Percentiles rank a stretch among this genome's conserved stretches.
Conservation (phyloP, 164 flowering plant species). For the Berberis thunbergii region DNA sequence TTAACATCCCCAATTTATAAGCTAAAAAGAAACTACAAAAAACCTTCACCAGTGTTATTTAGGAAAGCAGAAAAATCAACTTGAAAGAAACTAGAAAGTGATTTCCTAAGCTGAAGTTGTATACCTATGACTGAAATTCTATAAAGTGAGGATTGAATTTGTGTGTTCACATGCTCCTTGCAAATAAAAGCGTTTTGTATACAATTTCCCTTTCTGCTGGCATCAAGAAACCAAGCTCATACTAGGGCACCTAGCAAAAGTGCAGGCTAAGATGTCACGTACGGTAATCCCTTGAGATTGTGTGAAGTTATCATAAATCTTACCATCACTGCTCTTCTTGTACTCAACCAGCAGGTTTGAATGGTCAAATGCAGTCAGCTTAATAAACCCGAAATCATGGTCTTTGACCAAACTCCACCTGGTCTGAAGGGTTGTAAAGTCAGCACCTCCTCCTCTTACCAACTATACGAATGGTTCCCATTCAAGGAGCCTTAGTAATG, state of each 20-base stretch:
- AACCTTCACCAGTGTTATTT: too few relatives aligned
- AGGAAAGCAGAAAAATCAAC: too few relatives aligned
- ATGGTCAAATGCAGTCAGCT: slow-evolving; percentile 79
- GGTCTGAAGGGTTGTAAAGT: slow-evolving; percentile 41
- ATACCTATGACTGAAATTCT: too few relatives aligned
- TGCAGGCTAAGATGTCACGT: slow-evolving; percentile 75
- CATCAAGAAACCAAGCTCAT: slow-evolving; percentile 44
- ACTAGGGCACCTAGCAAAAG: slow-evolving; percentile 60
- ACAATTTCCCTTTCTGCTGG: background rate
- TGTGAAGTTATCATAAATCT: slow-evolving; percentile 68
- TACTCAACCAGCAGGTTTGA: slow-evolving; percentile 73
- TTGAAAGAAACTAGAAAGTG: too few relatives aligned
- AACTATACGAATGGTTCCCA: slow-evolving; percentile 60
- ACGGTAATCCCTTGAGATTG: slow-evolving; percentile 56
- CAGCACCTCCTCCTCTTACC: slow-evolving; percentile 53
- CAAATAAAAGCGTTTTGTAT: too few relatives aligned
- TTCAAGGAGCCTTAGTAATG: slow-evolving; percentile 38
- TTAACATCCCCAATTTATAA: too few relatives aligned
- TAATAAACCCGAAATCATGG: slow-evolving; percentile 63
- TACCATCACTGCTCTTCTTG: slow-evolving; percentile 82
- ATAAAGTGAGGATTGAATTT: too few relatives aligned
- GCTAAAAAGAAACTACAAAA: too few relatives aligned
- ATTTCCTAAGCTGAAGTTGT: too few relatives aligned
- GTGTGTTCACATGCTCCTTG: too few relatives aligned
- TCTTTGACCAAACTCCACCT: slow-evolving; percentile 70